phyloP scores from a whole-genome alignment of 1,284 basidiomycete genomes.

The Microbotryum silenes-acaulis region DNA sequence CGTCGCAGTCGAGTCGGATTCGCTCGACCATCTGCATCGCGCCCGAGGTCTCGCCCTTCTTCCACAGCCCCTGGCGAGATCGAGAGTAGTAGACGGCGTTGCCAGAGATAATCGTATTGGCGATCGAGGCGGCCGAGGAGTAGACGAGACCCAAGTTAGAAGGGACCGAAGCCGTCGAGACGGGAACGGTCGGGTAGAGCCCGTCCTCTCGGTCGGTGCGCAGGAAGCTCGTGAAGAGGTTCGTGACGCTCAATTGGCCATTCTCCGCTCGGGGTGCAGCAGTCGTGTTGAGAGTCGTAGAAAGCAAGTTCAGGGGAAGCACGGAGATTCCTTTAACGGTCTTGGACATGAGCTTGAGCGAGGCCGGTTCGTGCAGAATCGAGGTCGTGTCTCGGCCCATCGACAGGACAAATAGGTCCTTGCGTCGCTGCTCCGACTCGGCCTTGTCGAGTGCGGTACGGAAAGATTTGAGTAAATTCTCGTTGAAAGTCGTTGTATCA shows the following conservation, averaged over 20 bases:
- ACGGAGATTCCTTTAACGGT: slow-evolving; percentile 47
- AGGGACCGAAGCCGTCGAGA: slow-evolving; percentile 60
- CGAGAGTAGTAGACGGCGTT: slow-evolving; percentile 94
- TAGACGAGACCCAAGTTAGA: slow-evolving; percentile 89
- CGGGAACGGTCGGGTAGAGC: slow-evolving; percentile 83
- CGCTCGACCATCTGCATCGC: slow-evolving; percentile 80
- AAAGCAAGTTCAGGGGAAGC: slow-evolving; percentile 23
- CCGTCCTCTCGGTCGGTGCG: slow-evolving; percentile 84
- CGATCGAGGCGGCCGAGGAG: slow-evolving; percentile 82
- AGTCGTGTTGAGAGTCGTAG: slow-evolving; percentile 46
- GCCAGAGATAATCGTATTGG: slow-evolving; percentile 77
- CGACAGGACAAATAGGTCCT: slow-evolving; percentile 48
- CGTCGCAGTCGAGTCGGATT: slow-evolving; percentile 86
- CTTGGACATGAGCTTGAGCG: slow-evolving; percentile 34
- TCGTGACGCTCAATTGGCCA: slow-evolving; percentile 62
- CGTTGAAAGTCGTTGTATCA: slow-evolving; percentile 53
- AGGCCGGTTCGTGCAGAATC: slow-evolving; percentile 44
- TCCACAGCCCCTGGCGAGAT: slow-evolving; percentile 84
- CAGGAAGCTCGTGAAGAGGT: slow-evolving; percentile 75
- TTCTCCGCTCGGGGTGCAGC: slow-evolving; percentile 17
- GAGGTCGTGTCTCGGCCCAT: slow-evolving; percentile 13
- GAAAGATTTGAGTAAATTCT: slow-evolving; percentile 20
- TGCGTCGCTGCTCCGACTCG: slow-evolving; percentile 43
- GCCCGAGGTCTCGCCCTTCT: slow-evolving; percentile 93
- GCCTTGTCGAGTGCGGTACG: slow-evolving; percentile 21